Evolutionary conservation across 148 eudicot genomes (phyloP).

Genomic region (Agrostemma githago): DNA sequence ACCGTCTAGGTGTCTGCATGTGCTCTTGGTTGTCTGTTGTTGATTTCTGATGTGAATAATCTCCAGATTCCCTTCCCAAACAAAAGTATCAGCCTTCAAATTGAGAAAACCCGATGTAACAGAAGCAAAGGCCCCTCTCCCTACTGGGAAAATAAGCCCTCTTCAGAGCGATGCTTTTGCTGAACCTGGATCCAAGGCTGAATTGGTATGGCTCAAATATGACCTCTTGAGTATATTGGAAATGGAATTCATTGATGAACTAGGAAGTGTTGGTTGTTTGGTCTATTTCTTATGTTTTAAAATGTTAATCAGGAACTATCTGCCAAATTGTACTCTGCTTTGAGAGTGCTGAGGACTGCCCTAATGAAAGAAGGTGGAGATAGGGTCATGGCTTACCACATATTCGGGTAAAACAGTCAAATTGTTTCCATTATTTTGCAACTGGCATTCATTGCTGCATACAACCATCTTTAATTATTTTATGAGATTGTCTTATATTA

Average conservation of each 20-base stretch:
- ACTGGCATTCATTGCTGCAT: neutral
- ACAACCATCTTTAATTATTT: neutral
- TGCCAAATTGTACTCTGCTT: conserved; percentile 53
- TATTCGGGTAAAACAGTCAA: conserved; percentile 51
- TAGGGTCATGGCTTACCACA: conserved; percentile 58
- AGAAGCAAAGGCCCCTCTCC: conserved; percentile 46
- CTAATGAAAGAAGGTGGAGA: conserved; percentile 62
- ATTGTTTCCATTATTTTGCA: neutral
- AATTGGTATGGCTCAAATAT: conserved; percentile 33
- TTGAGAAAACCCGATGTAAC: conserved; percentile 42
- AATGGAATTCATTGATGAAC: neutral
- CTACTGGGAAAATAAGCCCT: conserved; percentile 43
- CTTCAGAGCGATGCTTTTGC: conserved; percentile 34
- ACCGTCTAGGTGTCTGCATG: neutral
- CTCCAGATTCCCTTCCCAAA: conserved; percentile 65
- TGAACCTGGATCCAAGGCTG: conserved; percentile 38
- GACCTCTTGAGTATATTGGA: neutral
- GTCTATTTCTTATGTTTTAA: conserved; percentile 1
- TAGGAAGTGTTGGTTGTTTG: neutral
- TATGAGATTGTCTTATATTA: neutral
- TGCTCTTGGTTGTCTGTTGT: conserved; percentile 1
- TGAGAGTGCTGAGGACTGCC: conserved; percentile 46
- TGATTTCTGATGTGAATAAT: conserved; percentile 5
- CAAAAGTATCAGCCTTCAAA: conserved; percentile 44
- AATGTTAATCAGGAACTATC: conserved; percentile 50